These are phyloP conservation scores for Fraxinus velutina DNA, from an alignment of 305 asterid species.

Conservation along the genomic window DNA sequence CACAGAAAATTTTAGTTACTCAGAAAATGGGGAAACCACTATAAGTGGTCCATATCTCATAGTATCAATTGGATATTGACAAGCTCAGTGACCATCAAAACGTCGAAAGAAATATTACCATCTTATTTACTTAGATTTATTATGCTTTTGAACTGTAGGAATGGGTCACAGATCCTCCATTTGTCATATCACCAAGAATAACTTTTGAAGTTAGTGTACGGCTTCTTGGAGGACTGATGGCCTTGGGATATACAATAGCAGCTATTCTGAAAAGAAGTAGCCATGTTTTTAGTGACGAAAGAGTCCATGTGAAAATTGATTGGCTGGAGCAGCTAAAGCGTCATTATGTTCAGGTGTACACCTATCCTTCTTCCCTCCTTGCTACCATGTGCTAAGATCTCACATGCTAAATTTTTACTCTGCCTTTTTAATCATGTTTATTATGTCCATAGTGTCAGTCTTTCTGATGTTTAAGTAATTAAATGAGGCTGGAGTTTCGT, in stretches of 20 bases:
- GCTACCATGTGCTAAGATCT: not conserved
- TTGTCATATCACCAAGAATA: constrained; percentile 98
- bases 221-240: constrained; percentile 99
- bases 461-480: not conserved
- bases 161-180: constrained; percentile 96
- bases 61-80: not conserved
- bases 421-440: not conserved
- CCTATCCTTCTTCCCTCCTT: not conserved
- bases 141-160: constrained; percentile 53
- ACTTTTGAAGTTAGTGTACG: constrained; percentile 97
- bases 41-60: not conserved
- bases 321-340: constrained; percentile 94
- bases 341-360: constrained; percentile 78
- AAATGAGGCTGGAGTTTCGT: not conserved
- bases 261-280: constrained; percentile 94
- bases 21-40: constrained; percentile 12
- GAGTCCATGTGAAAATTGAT: constrained; percentile 88
- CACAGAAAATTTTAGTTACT: not conserved
- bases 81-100: not conserved
- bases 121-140: constrained; percentile 4
- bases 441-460: not conserved
- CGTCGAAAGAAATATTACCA: not conserved
- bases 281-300: constrained; percentile 75
- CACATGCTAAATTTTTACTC: not conserved
- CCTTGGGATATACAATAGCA: constrained; percentile 97